These are phyloP conservation scores for Aspergillus fumigatiaffinis DNA, from an alignment of 2,329 filamentous ascomycete species.

Conservation along the genomic window DNA sequence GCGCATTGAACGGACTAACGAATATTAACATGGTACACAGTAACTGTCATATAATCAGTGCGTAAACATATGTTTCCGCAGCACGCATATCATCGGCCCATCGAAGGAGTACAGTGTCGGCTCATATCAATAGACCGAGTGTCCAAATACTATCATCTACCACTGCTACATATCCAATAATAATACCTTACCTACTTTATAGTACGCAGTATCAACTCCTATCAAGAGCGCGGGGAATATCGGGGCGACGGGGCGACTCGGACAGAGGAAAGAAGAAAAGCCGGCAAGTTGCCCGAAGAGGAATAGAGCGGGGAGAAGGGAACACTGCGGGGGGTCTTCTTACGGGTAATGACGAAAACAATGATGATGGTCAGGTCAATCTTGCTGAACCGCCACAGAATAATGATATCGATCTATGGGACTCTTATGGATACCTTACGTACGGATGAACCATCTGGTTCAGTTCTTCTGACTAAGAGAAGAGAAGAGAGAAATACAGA, in stretches of 20 bases:
- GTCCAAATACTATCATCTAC: not conserved
- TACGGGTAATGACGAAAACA: conserved; percentile 14
- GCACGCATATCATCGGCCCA: not conserved
- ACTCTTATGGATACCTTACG: not conserved
- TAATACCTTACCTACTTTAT: no score
- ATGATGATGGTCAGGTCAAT: not conserved
- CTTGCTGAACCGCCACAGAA: not conserved
- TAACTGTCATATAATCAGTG: not conserved
- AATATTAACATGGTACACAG: not conserved
- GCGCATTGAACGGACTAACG: no score
- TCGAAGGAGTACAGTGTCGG: not conserved
- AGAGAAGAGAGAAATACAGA: not conserved
- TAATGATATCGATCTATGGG: not conserved
- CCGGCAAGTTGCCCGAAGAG: conserved; percentile 9
- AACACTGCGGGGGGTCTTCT: not conserved
- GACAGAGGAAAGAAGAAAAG: conserved; percentile 15
- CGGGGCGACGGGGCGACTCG: conserved; percentile 18
- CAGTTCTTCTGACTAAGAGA: not conserved
- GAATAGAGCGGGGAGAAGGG: conserved; percentile 17
- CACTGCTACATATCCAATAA: no score
- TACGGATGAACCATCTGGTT: not conserved
- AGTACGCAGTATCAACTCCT: not conserved
- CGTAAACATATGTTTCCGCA: not conserved
- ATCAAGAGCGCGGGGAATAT: conserved; percentile 14
- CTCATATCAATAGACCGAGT: not conserved